These are phyloP conservation scores for Neurospora tetraspora DNA, from an alignment of 495 filamentous ascomycete genomes.

Conservation along the genomic window DNA sequence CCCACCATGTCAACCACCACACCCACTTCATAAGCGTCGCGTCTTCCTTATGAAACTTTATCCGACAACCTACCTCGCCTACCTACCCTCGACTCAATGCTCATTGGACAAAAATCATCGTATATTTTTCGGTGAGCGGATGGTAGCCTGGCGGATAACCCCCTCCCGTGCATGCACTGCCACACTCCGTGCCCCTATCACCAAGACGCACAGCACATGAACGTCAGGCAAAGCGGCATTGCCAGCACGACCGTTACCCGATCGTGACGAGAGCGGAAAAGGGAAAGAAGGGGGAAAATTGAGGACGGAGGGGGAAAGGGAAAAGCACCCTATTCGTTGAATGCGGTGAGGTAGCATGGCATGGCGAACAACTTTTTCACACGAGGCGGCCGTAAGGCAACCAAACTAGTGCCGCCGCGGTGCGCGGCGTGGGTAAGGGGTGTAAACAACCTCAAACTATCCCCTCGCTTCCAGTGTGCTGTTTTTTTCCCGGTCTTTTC, in stretches of 20 bases:
- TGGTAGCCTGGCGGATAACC: background rate
- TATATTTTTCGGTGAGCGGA: background rate
- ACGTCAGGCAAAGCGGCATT: too few species aligned
- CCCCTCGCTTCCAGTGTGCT: too few species aligned
- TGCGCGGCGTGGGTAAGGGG: background rate
- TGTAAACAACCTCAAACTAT: too few species aligned
- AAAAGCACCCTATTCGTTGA: background rate
- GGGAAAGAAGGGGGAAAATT: too few species aligned
- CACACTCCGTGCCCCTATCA: background rate
- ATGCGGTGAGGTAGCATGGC: background rate
- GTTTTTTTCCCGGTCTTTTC: too few species aligned
- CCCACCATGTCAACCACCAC: background rate
- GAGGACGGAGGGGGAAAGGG: too few species aligned
- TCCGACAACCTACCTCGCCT: background rate
- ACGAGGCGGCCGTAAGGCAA: background rate
- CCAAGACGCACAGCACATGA: background rate
- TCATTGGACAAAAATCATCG: background rate
- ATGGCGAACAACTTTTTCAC: background rate
- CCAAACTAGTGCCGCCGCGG: background rate
- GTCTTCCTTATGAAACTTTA: background rate
- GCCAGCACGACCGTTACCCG: background rate
- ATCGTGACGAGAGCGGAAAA: background rate
- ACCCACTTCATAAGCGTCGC: background rate
- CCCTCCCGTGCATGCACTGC: background rate
- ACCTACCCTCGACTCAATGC: background rate